Percentiles rank a stretch among this genome's conserved stretches.
phyloP scores from a whole-genome alignment of 1,139 yeast genomes.

The Blastobotrys arbuscula region DNA sequence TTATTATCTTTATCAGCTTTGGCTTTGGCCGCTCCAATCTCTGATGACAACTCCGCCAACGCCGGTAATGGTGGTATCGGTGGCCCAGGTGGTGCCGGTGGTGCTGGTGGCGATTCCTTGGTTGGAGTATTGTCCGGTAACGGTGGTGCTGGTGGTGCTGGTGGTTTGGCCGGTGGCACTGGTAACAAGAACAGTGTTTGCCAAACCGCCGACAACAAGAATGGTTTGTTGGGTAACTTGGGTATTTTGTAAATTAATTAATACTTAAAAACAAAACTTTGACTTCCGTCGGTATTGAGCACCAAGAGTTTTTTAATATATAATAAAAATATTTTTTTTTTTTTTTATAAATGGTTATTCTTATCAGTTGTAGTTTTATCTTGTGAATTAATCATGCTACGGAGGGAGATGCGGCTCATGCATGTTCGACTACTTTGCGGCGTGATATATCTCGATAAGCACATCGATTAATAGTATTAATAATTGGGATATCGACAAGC shows the following conservation, averaged over 20 bases:
- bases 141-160: conserved; percentile 1
- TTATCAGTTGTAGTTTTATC: too few relatives aligned
- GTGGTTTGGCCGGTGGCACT: background rate
- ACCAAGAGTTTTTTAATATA: too few relatives aligned
- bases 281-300: too few relatives aligned
- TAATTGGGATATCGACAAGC: too few relatives aligned
- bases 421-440: too few relatives aligned
- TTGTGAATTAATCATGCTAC: too few relatives aligned
- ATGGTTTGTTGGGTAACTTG: background rate
- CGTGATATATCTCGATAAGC: too few relatives aligned
- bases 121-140: background rate
- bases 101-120: background rate
- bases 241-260: background rate
- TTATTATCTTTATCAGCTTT: background rate
- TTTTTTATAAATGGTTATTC: too few relatives aligned
- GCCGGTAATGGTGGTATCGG: background rate
- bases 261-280: too few relatives aligned
- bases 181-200: background rate
- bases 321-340: too few relatives aligned
- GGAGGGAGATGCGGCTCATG: too few relatives aligned
- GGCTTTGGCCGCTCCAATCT: background rate
- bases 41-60: background rate
- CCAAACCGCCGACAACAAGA: background rate
- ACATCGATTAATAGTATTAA: too few relatives aligned
- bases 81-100: conserved; percentile 3